A percentile compares a stretch with the other conserved stretches of the same genome.
These are phyloP conservation scores for Fusarium equiseti DNA, from an alignment of 2,329 filamentous ascomycete genomes.

Conservation along the genomic window DNA sequence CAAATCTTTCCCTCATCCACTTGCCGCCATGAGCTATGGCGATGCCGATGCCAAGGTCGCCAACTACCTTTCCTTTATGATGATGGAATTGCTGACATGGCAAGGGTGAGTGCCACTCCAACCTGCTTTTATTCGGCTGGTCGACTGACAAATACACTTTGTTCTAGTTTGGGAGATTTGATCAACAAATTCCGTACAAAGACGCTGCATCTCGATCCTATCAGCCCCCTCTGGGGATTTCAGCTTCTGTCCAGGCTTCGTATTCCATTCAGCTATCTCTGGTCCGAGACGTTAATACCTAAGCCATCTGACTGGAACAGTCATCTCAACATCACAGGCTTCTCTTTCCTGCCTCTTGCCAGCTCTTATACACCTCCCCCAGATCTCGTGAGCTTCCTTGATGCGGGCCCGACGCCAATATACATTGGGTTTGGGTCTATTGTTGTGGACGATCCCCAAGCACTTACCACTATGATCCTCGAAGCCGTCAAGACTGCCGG, in stretches of 20 bases:
- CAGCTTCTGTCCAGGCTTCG: constrained; percentile 71
- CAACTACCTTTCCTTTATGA: constrained; percentile 47
- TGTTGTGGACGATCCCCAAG: constrained; percentile 71
- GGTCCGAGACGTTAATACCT: constrained; percentile 74
- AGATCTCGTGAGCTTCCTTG: constrained; percentile 67
- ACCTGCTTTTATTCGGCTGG: background rate
- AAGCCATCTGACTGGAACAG: constrained; percentile 73
- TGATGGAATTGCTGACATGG: constrained; percentile 81
- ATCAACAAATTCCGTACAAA: constrained; percentile 77
- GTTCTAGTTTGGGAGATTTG: constrained; percentile 69
- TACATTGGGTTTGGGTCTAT: constrained; percentile 78
- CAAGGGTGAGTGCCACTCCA: constrained; percentile 62
- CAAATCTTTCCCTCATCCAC: constrained; percentile 43
- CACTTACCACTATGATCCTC: constrained; percentile 69
- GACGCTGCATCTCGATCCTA: constrained; percentile 71
- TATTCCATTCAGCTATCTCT: constrained; percentile 78
- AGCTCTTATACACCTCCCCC: constrained; percentile 64
- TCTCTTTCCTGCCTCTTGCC: constrained; percentile 69
- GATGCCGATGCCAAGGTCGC: constrained; percentile 41
- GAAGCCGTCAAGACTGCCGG: constrained; percentile 68
- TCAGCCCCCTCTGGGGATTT: constrained; percentile 75
- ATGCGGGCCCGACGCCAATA: constrained; percentile 68
- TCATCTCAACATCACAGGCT: constrained; percentile 71
- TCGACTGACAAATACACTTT: background rate
- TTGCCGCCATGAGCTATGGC: constrained; percentile 54